Evolutionary conservation across 306 rosid genomes (phyloP).

Genomic region (Glycine soja): DNA sequence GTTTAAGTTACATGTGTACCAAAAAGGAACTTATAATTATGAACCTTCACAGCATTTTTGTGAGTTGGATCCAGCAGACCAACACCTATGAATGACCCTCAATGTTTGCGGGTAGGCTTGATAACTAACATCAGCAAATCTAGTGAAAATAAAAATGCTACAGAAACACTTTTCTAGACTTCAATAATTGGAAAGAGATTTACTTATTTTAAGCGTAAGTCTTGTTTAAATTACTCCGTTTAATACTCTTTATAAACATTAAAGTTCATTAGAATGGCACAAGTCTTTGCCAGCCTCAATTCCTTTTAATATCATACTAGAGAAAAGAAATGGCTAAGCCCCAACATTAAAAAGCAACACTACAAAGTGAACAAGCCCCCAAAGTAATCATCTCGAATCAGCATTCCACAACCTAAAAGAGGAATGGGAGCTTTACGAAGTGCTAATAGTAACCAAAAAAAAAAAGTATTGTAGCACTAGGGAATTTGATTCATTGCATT

Average conservation of each 20-base stretch:
- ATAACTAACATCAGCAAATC: background rate
- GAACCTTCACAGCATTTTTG: background rate
- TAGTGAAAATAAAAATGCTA: background rate
- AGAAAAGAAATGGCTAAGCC: background rate
- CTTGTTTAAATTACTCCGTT: background rate
- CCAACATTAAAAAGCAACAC: background rate
- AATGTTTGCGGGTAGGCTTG: background rate
- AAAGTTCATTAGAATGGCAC: background rate
- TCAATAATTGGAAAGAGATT: background rate
- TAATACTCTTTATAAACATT: background rate
- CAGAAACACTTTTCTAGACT: background rate
- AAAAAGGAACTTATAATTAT: conserved; percentile 17
- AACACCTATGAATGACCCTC: background rate
- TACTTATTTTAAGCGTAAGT: no score
- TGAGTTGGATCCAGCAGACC: conserved; percentile 13
- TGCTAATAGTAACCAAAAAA: conserved; percentile 10
- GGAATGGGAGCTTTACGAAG: background rate
- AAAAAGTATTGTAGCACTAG: background rate
- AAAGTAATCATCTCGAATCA: background rate
- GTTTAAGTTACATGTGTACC: background rate
- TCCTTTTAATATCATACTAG: background rate
- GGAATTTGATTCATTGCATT: conserved; percentile 17
- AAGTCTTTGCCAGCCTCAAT: background rate
- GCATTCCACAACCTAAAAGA: conserved; percentile 15
- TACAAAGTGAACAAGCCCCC: background rate